These are phyloP conservation scores for Fusarium duplospermum DNA, from an alignment of 2,329 filamentous ascomycete genomes.

Conservation along the genomic window DNA sequence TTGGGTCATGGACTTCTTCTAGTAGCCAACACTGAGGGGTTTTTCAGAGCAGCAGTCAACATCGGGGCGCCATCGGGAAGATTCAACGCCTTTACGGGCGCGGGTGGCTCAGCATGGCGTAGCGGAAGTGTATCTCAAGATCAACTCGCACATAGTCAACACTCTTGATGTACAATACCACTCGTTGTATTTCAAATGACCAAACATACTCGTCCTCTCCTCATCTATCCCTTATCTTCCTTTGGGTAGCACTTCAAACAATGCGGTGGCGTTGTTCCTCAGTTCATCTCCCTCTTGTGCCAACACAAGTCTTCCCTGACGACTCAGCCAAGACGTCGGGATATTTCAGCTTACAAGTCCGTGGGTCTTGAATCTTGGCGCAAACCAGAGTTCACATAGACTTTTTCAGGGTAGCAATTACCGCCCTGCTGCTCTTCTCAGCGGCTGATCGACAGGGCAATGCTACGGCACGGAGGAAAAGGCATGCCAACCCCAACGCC, in stretches of 20 bases:
- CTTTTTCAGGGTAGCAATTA: not conserved
- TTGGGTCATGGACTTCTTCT: conserved; percentile 67
- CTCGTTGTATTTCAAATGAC: not conserved
- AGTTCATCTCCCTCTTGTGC: not conserved
- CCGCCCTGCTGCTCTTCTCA: not conserved
- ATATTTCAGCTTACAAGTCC: not conserved
- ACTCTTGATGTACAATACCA: not conserved
- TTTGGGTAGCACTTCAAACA: not conserved
- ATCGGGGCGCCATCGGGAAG: conserved; percentile 55
- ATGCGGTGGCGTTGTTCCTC: not conserved
- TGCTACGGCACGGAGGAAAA: not conserved
- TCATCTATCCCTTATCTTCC: not conserved
- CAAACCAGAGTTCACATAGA: not conserved
- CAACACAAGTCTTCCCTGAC: not conserved
- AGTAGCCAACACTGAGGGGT: conserved; percentile 63
- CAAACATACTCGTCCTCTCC: not conserved
- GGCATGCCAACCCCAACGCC: not conserved
- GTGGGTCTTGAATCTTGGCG: not conserved
- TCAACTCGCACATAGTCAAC: not conserved
- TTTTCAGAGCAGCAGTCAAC: conserved; percentile 64
- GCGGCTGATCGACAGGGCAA: not conserved
- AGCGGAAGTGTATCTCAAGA: not conserved
- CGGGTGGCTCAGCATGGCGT: not conserved
- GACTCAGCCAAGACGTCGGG: not conserved
- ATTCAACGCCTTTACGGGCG: not conserved